Base-by-base conservation (phyloP, 2,329 filamentous ascomycete species). In the Calcarisporium arbuscula region DNA sequence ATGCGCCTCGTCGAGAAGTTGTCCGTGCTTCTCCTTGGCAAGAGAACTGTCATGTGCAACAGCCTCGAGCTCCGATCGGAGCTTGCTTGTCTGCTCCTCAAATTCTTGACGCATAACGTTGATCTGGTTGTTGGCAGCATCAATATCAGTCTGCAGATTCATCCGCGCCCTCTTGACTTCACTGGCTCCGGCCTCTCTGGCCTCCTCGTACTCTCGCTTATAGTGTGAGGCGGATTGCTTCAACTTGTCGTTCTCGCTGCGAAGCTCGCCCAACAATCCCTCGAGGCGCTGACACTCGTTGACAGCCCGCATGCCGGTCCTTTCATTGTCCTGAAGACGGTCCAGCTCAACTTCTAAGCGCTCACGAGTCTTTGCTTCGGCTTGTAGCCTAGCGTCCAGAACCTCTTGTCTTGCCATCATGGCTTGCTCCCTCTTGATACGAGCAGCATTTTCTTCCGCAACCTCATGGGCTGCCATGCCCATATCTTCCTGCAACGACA, bases 401-500 rank as follows among this genome's bases (percentile, higher is more conserved):
- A 87, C 80, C 50, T 90, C 82, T 47, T 86, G 85, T 43, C 87
- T 70, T 42, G 85, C 86, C 45, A 88, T 68, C 45, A 85, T 76
- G 39, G 86, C 80, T 46, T 85, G 79, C 54, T 94, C 85, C 54
- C 82, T 82, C 61, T 84, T 83, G 49, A 79, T 77, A 62, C 84
- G 89, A 22, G 75, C 72, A 19, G 82, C 78, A 53, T 89, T 90
- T 53, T 96, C 89, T 49, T 85, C 79, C 16, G 83, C 80, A 42
- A 95, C 79, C 42, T 94, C 82, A 30, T 78, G 77, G 34, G 85
- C 81, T 31, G 87, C 85, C 36, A 70, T 70, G 20, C 80, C 75
- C 82, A 96, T 90, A 48, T 95, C 87, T 43, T 87, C 77, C 59
- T 96, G 89, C 25, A 98, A 68, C 40, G 79, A 79, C 48, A 90